Base-by-base conservation (phyloP, 768 basidiomycete genomes). In the Pleurotus cornucopiae region DNA sequence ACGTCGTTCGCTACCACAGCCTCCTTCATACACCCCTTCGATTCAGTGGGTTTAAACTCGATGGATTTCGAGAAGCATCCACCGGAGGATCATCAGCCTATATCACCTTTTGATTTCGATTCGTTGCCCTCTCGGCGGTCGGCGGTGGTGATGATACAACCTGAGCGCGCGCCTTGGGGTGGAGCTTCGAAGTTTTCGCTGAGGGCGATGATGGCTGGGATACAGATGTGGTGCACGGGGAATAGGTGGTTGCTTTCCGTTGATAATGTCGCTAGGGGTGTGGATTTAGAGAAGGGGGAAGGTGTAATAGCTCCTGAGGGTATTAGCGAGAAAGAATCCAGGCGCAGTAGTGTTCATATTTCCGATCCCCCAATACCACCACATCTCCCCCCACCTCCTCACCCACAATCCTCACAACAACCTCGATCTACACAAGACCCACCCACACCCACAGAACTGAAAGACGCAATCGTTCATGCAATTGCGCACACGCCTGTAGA, bases 71-170 rank as follows among this genome's bases (percentile, higher is more conserved):
- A 64, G 20, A 65, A 68, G 20, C 60, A 57, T 4, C 53, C 61
- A 16, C 74, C 77, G 0, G 71, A 74, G 55, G 71, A 71, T 34
- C 70, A 71, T 39, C 78, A 78, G 58, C 62, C 64, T 5, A 62
- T 80, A 4, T 67, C 72, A 4, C 57, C 73, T 7, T 82, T 81
- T 61, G 78, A 82, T 58, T 82, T 83, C 52, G 80, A 82, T 54
- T 68, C 74, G 7, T 71, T 83, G 13, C 81, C 81, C 20, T 67
- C 66, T 44, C 70, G 66, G 25, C 70, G 66, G 25, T 49, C 59
- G 6, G 44, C 47, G 59, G 54, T 62, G 20, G 47, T 60, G 20
- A 60, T 61, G 23, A 63, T 61, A 58, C 62, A 62, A 54, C 60
- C 65, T 23, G 60, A 64, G 59, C 54, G 59, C 7, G 61, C 20